Evolutionary conservation across 306 rosid species (phyloP), one percentile per base, ranked within the genome.

Genomic region (Ochetophila trinervis): DNA sequence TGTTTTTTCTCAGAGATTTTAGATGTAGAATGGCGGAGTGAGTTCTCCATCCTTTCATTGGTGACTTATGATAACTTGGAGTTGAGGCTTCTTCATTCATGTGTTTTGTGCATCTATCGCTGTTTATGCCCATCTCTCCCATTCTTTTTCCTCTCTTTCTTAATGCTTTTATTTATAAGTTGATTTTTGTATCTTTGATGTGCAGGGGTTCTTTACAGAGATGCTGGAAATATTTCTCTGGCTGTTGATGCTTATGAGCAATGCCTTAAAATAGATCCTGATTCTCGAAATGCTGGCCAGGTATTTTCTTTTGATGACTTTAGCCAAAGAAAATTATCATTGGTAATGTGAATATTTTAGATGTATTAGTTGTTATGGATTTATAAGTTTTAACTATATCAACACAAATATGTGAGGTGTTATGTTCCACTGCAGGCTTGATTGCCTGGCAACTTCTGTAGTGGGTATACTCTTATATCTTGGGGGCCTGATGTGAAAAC

Each of bases 251-350:
- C 98, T 6, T 93, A 93, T 74, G 98, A 93, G 80, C 91, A 82
- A 60, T 93, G 98, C 70, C 94, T 93, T 53, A 87, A 86, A 82
- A 93, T 93, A 63, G 98, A 93, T 78, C 98, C 94, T 0, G 98
- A 93, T 76, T 93, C 98, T 69, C 85, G 98, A 59, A 93, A 93
- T 82, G 98, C 98, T 71, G 97, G 98, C 82, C 98, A 93, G 98
- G 98, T 93, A 70, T 68, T 69, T 53, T 45, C 45, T 81, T 60
- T n/a, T 27, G 24, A 37, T 14, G 18, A 66, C n/a, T n/a, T 59
- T 37, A 40, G 13, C 45, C 45, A 40, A 40, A 40, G 12, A 12
- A 40, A 40, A 6, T 11, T 40, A 12, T 36, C 9, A 10, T 36
- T 73, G 24, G 19, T 52, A 9, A 19, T 35, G 11, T 14, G 10